Conservation (phyloP, 768 basidiomycete species). For the Rossbeevera mucosa region DNA sequence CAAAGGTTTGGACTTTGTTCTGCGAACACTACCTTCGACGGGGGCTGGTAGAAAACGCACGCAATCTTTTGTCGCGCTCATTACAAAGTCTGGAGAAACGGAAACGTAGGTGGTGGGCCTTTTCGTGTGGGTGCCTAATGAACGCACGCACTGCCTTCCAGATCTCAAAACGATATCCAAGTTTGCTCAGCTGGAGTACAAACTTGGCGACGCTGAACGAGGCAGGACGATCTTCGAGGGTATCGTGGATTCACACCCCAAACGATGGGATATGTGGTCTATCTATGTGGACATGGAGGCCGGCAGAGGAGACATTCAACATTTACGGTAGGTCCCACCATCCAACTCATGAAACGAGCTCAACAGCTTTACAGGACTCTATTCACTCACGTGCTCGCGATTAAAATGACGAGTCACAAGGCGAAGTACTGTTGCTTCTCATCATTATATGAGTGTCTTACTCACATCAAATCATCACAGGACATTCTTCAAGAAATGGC, state of each 20-base stretch:
- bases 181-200: conserved; percentile 95
- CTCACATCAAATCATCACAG: conserved; percentile 36
- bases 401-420: conserved; percentile 92
- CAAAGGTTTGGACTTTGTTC: conserved; percentile 90
- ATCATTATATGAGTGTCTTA: not conserved
- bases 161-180: conserved; percentile 94
- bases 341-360: not conserved
- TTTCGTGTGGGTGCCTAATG: not conserved
- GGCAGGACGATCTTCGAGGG: conserved; percentile 97
- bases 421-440: conserved; percentile 70
- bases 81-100: conserved; percentile 89
- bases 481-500: conserved; percentile 97
- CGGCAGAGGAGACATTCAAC: conserved; percentile 71
- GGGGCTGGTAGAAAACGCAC: conserved; percentile 71
- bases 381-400: conserved; percentile 77
- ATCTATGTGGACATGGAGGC: conserved; percentile 97
- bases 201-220: conserved; percentile 87
- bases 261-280: conserved; percentile 93
- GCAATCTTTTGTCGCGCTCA: conserved; percentile 81
- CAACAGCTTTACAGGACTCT: conserved; percentile 52
- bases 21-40: conserved; percentile 76
- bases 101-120: conserved; percentile 65
- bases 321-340: conserved; percentile 51
- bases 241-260: conserved; percentile 91
- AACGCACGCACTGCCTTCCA: conserved; percentile 28